Conservation (phyloP, 2,329 filamentous ascomycete species). For the Ceratocystis papillata region DNA sequence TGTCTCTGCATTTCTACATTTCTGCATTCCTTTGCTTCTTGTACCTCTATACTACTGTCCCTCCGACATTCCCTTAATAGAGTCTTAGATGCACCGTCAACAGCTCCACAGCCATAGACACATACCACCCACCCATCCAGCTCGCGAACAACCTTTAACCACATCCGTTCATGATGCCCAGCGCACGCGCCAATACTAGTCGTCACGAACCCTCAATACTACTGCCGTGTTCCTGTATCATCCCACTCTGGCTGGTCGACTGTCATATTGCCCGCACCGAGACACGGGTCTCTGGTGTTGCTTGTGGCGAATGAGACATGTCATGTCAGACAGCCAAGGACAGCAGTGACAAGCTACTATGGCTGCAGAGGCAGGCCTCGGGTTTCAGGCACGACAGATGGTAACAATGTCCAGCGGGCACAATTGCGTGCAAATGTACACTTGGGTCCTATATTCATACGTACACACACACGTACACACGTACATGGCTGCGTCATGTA, state of each 20-base stretch:
- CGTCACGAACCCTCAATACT: background rate
- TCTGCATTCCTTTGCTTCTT: no score
- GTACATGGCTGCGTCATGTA: background rate
- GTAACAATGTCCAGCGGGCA: no score
- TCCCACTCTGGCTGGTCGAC: background rate
- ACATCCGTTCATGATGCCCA: background rate
- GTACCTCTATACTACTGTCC: no score
- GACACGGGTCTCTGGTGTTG: background rate
- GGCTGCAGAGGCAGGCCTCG: no score
- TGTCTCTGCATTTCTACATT: no score
- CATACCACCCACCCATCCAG: no score
- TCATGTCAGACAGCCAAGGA: background rate
- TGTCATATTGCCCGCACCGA: background rate
- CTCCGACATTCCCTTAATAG: no score
- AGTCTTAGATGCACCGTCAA: no score
- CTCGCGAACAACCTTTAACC: no score
- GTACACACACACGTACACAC: background rate
- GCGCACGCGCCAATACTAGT: background rate
- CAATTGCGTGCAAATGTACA: background rate
- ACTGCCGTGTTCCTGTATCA: background rate
- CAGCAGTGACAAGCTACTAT: background rate
- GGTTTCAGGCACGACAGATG: no score
- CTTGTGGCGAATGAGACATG: background rate
- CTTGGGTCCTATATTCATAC: background rate
- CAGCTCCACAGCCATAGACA: no score